These are phyloP conservation scores for Akanthomyces muscarius DNA, from an alignment of 2,329 filamentous ascomycete species.

Conservation along the genomic window DNA sequence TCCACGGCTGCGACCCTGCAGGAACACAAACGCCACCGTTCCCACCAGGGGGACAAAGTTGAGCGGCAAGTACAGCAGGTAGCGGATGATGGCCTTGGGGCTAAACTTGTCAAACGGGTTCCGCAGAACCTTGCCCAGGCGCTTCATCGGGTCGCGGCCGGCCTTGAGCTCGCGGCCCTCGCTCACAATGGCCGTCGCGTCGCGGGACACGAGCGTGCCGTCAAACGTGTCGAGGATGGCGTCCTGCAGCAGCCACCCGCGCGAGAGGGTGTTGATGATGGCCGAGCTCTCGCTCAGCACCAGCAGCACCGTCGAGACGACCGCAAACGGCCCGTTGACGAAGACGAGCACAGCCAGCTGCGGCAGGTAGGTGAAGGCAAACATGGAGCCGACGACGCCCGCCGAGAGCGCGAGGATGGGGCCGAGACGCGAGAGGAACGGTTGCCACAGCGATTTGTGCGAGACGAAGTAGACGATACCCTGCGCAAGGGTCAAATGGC, in stretches of 20 bases:
- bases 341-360: constrained; percentile 80
- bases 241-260: constrained; percentile 74
- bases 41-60: constrained; percentile 92
- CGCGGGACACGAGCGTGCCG: constrained; percentile 55
- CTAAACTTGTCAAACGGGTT: constrained; percentile 54
- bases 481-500: constrained; percentile 28
- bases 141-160: constrained; percentile 52
- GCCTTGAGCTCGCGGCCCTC: constrained; percentile 70
- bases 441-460: constrained; percentile 55
- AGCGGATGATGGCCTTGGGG: constrained; percentile 64
- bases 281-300: constrained; percentile 60
- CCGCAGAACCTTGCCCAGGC: constrained; percentile 55
- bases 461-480: constrained; percentile 57
- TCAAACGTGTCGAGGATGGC: constrained; percentile 88
- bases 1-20: constrained; percentile 60
- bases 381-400: constrained; percentile 74
- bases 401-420: constrained; percentile 67
- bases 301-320: constrained; percentile 67
- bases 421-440: constrained; percentile 50
- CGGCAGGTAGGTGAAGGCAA: constrained; percentile 79
- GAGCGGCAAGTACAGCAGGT: constrained; percentile 80
- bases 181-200: constrained; percentile 59
- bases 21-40: constrained; percentile 71
- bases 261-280: constrained; percentile 53
- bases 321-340: constrained; percentile 77